phyloP scores from a whole-genome alignment of 1,139 yeast genomes.

The Pichia sp. region DNA sequence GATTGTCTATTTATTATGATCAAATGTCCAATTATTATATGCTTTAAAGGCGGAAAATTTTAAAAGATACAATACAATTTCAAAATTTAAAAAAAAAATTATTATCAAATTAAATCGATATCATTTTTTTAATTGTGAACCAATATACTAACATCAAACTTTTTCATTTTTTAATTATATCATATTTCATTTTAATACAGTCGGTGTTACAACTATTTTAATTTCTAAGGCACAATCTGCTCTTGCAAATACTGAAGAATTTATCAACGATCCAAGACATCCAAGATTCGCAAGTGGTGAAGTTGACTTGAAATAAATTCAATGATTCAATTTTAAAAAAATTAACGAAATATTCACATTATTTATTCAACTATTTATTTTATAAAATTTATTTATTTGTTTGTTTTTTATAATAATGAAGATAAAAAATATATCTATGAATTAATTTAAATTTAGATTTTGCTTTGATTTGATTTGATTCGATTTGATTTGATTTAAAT shows the following conservation, averaged over 20 bases:
- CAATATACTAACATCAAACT: constrained; percentile 17
- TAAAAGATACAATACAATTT: too few relatives aligned
- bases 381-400: constrained; percentile 2
- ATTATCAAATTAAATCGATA: too few relatives aligned
- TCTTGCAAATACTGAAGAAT: constrained; percentile 52
- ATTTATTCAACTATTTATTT: constrained; percentile 5
- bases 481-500: too few relatives aligned
- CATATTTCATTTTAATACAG: constrained; percentile 19
- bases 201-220: constrained; percentile 48
- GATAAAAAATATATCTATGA: background rate
- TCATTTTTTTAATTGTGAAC: background rate
- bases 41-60: too few relatives aligned
- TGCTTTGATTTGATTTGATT: too few relatives aligned
- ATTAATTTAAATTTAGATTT: too few relatives aligned
- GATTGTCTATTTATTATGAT: too few relatives aligned
- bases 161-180: background rate
- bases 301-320: constrained; percentile 31
- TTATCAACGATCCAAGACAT: constrained; percentile 73
- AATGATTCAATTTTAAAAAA: too few relatives aligned
- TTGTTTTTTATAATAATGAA: constrained; percentile 4
- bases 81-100: too few relatives aligned
- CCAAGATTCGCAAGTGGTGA: constrained; percentile 60
- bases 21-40: too few relatives aligned
- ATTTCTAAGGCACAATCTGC: constrained; percentile 53
- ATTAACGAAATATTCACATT: constrained; percentile 1